phyloP scores from a whole-genome alignment of 768 basidiomycete species.

The Lyophyllum decastes region DNA sequence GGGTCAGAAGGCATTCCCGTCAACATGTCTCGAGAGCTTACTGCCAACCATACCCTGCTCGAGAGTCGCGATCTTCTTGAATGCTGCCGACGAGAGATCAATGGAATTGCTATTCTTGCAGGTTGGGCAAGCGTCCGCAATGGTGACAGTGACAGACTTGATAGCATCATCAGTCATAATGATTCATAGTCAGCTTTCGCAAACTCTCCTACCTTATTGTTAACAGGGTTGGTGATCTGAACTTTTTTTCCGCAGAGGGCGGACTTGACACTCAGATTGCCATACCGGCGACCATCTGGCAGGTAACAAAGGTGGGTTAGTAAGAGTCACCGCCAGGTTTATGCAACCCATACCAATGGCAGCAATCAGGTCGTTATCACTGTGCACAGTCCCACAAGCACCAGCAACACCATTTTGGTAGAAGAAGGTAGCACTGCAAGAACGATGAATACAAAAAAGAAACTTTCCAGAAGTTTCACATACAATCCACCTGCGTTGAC shows the following conservation, averaged over 20 bases:
- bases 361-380: constrained; percentile 59
- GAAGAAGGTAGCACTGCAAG: constrained; percentile 61
- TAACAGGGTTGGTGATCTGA: constrained; percentile 59
- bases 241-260: constrained; percentile 67
- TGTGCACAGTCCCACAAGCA: constrained; percentile 69
- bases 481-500: constrained; percentile 48
- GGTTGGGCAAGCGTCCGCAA: constrained; percentile 84
- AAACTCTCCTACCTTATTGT: constrained; percentile 43
- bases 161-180: constrained; percentile 4
- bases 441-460: not conserved
- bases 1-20: constrained; percentile 1
- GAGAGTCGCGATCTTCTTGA: constrained; percentile 53
- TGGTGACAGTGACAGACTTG: constrained; percentile 54
- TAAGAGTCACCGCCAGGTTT: not conserved
- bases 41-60: constrained; percentile 58
- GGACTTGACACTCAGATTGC: constrained; percentile 45
- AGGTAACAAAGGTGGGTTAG: not conserved
- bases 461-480: constrained; percentile 19
- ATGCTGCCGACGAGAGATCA: constrained; percentile 72
- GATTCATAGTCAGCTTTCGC: not conserved
- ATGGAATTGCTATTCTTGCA: constrained; percentile 69
- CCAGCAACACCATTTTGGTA: constrained; percentile 74
- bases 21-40: constrained; percentile 30
- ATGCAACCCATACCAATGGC: constrained; percentile 56
- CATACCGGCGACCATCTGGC: constrained; percentile 55